Conservation (phyloP, 176 grass and related monocot genomes). For the Cocos nucifera region DNA sequence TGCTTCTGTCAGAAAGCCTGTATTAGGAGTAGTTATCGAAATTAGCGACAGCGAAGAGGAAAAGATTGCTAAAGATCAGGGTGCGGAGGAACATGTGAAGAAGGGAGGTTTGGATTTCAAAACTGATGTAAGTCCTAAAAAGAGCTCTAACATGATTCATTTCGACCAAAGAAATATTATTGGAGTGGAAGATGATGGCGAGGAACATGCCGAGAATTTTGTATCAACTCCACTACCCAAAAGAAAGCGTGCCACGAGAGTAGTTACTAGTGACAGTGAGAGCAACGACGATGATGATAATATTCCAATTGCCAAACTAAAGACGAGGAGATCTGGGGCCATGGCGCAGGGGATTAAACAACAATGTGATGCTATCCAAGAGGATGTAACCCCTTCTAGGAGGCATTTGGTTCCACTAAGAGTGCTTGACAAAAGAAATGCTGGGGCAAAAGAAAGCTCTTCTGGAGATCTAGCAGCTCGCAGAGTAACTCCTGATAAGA, state of each 20-base stretch:
- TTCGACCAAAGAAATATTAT: background rate
- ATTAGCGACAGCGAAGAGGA: conserved; percentile 24
- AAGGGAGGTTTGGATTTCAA: conserved; percentile 1
- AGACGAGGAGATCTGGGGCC: conserved; percentile 13
- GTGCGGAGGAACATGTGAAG: conserved; percentile 13
- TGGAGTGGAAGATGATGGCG: background rate
- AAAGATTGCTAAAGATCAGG: background rate
- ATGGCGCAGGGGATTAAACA: background rate
- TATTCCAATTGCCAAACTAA: conserved; percentile 27
- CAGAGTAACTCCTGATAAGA: conserved; percentile 10
- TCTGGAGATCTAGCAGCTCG: background rate
- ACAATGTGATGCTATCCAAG: conserved; percentile 1
- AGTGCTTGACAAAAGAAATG: conserved; percentile 9
- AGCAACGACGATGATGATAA: conserved; percentile 21
- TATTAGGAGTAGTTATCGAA: conserved; percentile 12
- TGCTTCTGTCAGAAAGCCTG: background rate
- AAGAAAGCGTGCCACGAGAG: conserved; percentile 21
- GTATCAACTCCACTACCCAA: conserved; percentile 1
- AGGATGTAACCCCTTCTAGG: conserved; percentile 9
- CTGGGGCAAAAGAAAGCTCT: background rate
- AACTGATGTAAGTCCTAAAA: conserved; percentile 18
- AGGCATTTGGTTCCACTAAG: conserved; percentile 26
- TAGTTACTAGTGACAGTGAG: conserved; percentile 34
- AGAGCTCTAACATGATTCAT: background rate
- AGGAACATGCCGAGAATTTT: background rate